Base-by-base conservation (phyloP, 2,329 filamentous ascomycete species). In the Rutstroemia sp. region DNA sequence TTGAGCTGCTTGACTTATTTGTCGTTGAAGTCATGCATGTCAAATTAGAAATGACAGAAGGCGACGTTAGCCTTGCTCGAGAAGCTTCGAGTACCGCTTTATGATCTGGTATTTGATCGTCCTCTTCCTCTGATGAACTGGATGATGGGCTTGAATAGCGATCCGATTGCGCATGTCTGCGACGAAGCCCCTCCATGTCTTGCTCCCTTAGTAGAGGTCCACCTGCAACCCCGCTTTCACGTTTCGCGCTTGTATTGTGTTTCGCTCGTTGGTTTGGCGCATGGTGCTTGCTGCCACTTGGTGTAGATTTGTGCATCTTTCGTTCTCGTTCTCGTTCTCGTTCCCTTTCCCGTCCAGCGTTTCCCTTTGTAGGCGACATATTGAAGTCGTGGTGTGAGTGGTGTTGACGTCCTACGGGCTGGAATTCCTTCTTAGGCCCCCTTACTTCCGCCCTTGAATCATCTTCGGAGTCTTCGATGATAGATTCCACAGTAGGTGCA, bases 1-100 rank as follows among this genome's bases (percentile, higher is more conserved):
- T 74, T 8, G 74, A 75, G 49, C 69, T 68, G 36, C 68, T 69
- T 0, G 73, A 73, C 10, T 70, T 69, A 53, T 66, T 70, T 2
- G 69, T 70, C 23, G 61, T 60, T 1, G 63, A 64, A 0, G 69
- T 65, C 9, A 67, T 45, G 39, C 61, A 64, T 5, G 69, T 71
- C 6, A 68, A 54, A 27, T 62, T 64, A 2, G 70, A 71, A n/a
- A 68, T 54, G 19, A 65, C 62, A 9, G 69, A 69, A 5, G 70
- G 68, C 16, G 69, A 69, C 5, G 65, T 64, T 23, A 70, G 59
- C 25, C 61, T 59, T 40, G 64, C 59, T 45, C 66, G 60, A 2
- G 64, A 63, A 38, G 59, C 56, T 30, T 64, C 60, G 38, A 67
- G 50, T 9, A 64, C 58, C 4, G 56, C 58, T 38, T 61, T 60